Percentiles rank a stretch among this genome's conserved stretches.
These are phyloP conservation scores for Drechslera avenae DNA, from an alignment of 2,329 filamentous ascomycete species.

Conservation along the genomic window DNA sequence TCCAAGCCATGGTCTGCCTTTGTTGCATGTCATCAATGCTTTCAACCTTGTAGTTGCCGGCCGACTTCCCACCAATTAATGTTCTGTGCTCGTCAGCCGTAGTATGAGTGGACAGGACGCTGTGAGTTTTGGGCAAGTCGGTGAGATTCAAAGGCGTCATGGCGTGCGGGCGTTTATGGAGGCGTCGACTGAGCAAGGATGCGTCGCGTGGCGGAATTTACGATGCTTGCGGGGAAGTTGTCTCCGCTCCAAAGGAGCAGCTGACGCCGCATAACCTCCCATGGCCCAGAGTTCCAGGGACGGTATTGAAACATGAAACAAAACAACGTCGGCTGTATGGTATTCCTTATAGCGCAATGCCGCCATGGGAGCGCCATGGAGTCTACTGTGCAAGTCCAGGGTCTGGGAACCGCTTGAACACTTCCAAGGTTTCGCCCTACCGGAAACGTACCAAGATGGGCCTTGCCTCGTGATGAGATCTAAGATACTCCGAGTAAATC, in stretches of 20 bases:
- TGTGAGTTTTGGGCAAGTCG: no score
- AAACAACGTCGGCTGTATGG: background rate
- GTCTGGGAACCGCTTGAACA: background rate
- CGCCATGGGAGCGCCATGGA: background rate
- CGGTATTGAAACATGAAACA: conserved; percentile 10
- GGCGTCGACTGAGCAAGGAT: conserved; percentile 1
- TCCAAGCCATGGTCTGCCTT: background rate
- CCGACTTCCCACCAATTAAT: no score
- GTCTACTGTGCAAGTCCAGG: conserved; percentile 1
- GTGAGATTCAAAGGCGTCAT: background rate
- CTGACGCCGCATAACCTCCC: conserved; percentile 2
- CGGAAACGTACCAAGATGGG: conserved; percentile 5
- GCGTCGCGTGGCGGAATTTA: background rate
- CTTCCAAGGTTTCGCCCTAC: conserved; percentile 6
- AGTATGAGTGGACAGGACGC: no score
- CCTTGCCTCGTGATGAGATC: background rate
- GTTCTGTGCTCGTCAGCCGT: background rate
- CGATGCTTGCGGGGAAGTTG: conserved; percentile 2
- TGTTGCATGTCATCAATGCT: background rate
- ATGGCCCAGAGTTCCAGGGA: background rate
- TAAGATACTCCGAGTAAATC: background rate
- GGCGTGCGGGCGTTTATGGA: background rate
- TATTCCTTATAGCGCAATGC: background rate
- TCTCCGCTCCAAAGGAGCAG: conserved; percentile 9
- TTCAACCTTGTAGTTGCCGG: background rate